Evolutionary conservation across 371 early-diverging fungal species (phyloP).

Genomic region (Umbelopsis sp.): DNA sequence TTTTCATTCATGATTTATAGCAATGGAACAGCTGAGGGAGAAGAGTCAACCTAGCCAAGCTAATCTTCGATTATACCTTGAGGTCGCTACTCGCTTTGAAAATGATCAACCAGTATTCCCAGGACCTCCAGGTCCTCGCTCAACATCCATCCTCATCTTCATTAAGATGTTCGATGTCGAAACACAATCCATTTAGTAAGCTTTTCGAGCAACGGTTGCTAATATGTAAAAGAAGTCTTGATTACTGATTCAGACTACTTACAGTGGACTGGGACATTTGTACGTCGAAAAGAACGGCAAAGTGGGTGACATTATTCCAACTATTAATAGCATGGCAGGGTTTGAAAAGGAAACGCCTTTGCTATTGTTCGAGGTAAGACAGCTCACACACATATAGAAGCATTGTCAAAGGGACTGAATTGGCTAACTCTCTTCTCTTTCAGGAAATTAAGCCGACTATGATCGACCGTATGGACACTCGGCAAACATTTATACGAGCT

Average conservation of each 20-base stretch:
- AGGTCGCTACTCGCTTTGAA: constrained; percentile 19
- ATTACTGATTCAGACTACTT: not conserved
- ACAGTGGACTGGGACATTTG: constrained; percentile 65
- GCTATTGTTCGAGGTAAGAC: constrained; percentile 69
- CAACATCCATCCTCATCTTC: constrained; percentile 26
- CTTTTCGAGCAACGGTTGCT: not conserved
- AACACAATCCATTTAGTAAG: constrained; percentile 31
- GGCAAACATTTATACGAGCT: constrained; percentile 66
- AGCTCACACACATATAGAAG: not conserved
- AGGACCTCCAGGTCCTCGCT: constrained; percentile 11
- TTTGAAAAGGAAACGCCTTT: constrained; percentile 64
- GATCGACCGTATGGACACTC: constrained; percentile 76
- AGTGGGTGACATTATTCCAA: constrained; percentile 69
- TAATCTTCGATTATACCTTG: constrained; percentile 32
- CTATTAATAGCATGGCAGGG: constrained; percentile 53
- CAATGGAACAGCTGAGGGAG: constrained; percentile 34
- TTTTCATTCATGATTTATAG: not conserved
- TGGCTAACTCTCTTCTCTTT: constrained; percentile 13
- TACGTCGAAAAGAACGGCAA: constrained; percentile 62
- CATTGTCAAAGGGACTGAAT: constrained; percentile 3
- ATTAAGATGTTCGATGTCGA: constrained; percentile 32
- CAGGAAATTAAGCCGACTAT: constrained; percentile 90
- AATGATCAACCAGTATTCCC: constrained; percentile 22
- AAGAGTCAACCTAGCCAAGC: constrained; percentile 29
- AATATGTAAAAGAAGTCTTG: constrained; percentile 28